phyloP scores from a whole-genome alignment of 352 stramenopile genomes.

The Aphanomyces astaci region DNA sequence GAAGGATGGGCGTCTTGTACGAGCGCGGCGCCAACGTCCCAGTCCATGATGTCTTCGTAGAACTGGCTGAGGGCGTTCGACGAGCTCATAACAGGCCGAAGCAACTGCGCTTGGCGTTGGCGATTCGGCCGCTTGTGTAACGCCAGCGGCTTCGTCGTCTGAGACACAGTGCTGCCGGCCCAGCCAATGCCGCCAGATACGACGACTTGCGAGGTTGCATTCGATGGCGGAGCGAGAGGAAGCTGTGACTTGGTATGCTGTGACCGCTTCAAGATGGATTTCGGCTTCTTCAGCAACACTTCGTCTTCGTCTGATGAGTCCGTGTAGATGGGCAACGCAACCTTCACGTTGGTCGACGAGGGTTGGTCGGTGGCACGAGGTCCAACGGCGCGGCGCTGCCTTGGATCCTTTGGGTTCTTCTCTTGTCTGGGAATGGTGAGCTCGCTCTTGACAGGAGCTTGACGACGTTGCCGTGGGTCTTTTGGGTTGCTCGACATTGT shows the following conservation, averaged over 20 bases:
- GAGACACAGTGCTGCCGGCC: background rate
- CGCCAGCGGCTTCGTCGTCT: background rate
- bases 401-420: background rate
- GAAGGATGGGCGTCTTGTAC: constrained; percentile 40
- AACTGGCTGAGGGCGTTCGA: constrained; percentile 47
- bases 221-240: too few relatives aligned
- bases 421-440: background rate
- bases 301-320: constrained; percentile 16
- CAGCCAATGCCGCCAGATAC: constrained; percentile 1
- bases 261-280: constrained; percentile 19
- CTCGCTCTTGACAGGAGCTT: background rate
- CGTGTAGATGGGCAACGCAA: constrained; percentile 11
- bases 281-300: background rate
- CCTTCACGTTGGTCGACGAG: background rate
- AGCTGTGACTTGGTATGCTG: background rate
- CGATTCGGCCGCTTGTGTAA: constrained; percentile 21
- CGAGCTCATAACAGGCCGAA: background rate
- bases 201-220: too few relatives aligned
- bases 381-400: background rate
- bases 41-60: constrained; percentile 77
- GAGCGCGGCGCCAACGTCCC: constrained; percentile 63
- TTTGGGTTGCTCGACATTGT: background rate
- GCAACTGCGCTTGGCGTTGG: background rate
- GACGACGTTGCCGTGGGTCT: constrained; percentile 18
- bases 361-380: background rate